Base-by-base conservation (phyloP, 2,329 filamentous ascomycete species). In the Aspergillus pseudoterreus region DNA sequence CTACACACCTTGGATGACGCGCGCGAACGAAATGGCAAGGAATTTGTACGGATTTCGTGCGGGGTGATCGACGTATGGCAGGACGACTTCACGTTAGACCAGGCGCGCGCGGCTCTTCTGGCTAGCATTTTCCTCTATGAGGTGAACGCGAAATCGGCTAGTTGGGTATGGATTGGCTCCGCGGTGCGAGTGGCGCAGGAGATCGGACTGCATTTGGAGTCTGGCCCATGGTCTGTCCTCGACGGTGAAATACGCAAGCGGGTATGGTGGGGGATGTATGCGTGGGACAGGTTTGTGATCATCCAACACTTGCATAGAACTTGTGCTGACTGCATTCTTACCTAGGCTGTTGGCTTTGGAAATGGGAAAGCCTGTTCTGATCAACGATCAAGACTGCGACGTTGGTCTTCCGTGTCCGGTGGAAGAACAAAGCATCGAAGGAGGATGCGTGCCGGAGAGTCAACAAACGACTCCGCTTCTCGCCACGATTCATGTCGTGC, bases 211-310 rank as follows among this genome's bases (percentile, higher is more conserved):
- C 86, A 96, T 63, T 76, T 82, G 6, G 89, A 95, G 62, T 82
- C 83, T 1, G 86, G 86, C 0, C 80, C 85, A 0, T 90, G 86
- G 79, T 81, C 87, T 2, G 78, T 84, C 1, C 76, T 95, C 12
- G 91, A 96, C 62, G 82, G 82, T 10, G 92, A 97, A 70, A 91
- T 92, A 83, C 84, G 92, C 49, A 84, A 88, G 54, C 81, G 92
- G 50, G 83, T 94, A 2, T 99, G 92, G 92, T 99, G 94, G 91
- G 84, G 89, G 12, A 83, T 96, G 51, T 97, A 97, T 71, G 83
- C 90, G 42, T 84, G 92, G 74, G 94, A 99, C 72, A 84, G 91
- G 83, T 85, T 67, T 65, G 76, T 51, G 32, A 11, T 35, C 24
- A 42, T 42, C 17, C 8, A 24, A 38, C 3, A 2, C 14, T 17